A percentile compares a stretch with the other conserved stretches of the same genome.
phyloP scores from a whole-genome alignment of 495 filamentous ascomycete genomes.

The Xylaria sp. region DNA sequence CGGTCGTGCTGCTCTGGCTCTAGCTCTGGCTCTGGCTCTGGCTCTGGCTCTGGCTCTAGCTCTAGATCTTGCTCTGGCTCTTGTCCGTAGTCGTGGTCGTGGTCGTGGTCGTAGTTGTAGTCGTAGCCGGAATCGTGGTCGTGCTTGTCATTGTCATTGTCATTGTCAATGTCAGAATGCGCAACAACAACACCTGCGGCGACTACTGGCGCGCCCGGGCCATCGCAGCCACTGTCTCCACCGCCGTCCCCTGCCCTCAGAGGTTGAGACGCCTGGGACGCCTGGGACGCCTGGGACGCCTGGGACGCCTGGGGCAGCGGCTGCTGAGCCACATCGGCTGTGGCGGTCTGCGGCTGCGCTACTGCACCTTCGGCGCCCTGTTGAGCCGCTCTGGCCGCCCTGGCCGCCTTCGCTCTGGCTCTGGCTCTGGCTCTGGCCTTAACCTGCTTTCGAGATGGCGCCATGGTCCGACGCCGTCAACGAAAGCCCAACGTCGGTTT shows the following conservation, averaged over 20 bases:
- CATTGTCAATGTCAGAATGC: not conserved
- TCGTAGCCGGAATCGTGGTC: not conserved
- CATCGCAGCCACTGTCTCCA: too few relatives aligned
- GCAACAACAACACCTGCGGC: slow-evolving; percentile 13
- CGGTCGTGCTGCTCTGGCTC: slow-evolving; percentile 15
- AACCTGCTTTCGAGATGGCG: not conserved
- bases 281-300: too few relatives aligned
- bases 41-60: slow-evolving; percentile 5
- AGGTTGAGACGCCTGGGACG: not conserved
- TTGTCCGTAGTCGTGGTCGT: not conserved
- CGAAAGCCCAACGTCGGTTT: not conserved
- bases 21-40: slow-evolving; percentile 31
- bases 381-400: too few relatives aligned
- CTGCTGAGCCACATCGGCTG: slow-evolving; percentile 18
- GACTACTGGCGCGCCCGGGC: not conserved
- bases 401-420: too few relatives aligned
- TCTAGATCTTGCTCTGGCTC: slow-evolving; percentile 31
- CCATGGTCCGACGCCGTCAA: not conserved
- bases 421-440: too few relatives aligned
- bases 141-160: not conserved
- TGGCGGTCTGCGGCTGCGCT: slow-evolving; percentile 1
- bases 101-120: not conserved
- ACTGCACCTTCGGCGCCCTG: not conserved
- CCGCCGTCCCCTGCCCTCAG: not conserved
- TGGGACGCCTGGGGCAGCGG: too few relatives aligned